Base-by-base conservation (phyloP, 2,329 filamentous ascomycete species). In the Dothiorella sarmentorum region DNA sequence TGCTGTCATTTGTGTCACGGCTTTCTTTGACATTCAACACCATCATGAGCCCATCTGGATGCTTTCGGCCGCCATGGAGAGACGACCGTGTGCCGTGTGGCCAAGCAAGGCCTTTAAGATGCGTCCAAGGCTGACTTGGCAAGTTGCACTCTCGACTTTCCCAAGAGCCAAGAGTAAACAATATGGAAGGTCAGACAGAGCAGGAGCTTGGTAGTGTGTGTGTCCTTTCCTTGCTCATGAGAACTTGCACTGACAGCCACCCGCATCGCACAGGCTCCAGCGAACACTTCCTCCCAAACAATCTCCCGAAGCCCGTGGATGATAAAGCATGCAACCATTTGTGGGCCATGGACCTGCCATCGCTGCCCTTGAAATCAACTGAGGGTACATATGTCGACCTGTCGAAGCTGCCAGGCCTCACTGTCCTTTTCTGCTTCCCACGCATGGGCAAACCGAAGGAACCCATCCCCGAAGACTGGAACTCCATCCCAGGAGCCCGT, bases 381-480 rank as follows among this genome's bases (percentile, higher is more conserved):
- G 67, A 70, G 27, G 65, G 68, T 49, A 65, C 62, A 4, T 18
- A 35, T 11, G 60, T 72, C 57, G 65, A 74, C 51, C 63, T 73
- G 20, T 73, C 73, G 10, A 65, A 66, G 7, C 68, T 76, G 18
- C 38, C 68, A 13, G 71, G 71, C 35, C 67, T 76, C 15, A 73
- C 66, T 18, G 70, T 78, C 40, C 47, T 77, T 51, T 78, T 78
- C 66, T 74, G 68, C 68, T 77, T 75, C 63, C 75, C 74, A 7
- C 72, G 71, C 31, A 75, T 72, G 38, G 73, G 67, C 31, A 73
- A 69, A 2, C 73, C 71, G 11, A 65, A 70, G 60, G 74, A 78
- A 61, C 69, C 63, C 1, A 69, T 77, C n/a, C 69, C 74, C 42
- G 68, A 73, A 26, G 65, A 68, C 11, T 77, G 73, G 75, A 74